Evolutionary conservation across 306 rosid species (phyloP).

Genomic region (Oemleria cerasiformis): DNA sequence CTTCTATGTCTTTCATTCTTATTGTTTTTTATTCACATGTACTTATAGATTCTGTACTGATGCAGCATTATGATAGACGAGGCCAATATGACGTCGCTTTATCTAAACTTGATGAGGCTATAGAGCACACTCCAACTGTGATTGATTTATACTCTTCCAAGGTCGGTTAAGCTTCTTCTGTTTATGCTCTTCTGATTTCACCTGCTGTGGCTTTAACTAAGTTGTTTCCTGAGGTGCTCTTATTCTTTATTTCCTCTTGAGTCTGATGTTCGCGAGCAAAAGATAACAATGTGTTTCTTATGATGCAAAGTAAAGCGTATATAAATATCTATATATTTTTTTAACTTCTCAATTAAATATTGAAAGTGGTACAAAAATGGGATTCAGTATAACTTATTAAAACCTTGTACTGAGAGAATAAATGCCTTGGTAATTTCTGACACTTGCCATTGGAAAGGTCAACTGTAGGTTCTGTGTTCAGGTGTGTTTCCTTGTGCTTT

Average conservation of each 20-base stretch:
- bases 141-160: constrained; percentile 92
- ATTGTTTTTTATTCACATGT: constrained; percentile 12
- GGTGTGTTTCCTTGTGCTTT: neutral
- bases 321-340: neutral
- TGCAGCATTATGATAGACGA: constrained; percentile 94
- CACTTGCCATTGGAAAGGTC: neutral
- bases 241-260: neutral
- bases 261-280: neutral
- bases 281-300: neutral
- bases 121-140: constrained; percentile 89
- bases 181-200: constrained; percentile 8
- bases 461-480: neutral
- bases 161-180: constrained; percentile 44
- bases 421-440: neutral
- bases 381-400: neutral
- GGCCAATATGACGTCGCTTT: constrained; percentile 75
- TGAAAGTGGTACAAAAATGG: neutral
- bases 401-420: neutral
- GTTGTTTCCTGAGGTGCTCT: neutral
- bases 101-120: constrained; percentile 83
- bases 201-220: constrained; percentile 1
- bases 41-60: constrained; percentile 28
- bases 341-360: neutral
- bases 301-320: neutral
- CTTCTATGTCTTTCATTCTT: neutral